Evolutionary conservation across 2,329 filamentous ascomycete species (phyloP), one percentile per base, ranked within the genome.

Genomic region (Paraphaeosphaeria minitans): DNA sequence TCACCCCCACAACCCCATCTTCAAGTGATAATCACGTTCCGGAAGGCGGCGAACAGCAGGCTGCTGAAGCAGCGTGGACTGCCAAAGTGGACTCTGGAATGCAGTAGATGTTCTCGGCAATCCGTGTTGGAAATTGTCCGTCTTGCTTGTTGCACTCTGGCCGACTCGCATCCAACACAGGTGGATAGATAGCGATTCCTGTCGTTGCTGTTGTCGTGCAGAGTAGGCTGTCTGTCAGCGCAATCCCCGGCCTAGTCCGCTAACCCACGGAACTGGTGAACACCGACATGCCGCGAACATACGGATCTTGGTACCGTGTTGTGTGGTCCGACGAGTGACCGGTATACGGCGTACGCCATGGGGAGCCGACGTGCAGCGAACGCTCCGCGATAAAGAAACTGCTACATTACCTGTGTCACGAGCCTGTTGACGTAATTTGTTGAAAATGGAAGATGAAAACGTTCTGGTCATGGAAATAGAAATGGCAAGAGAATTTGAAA

Each of bases 211-310:
- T 24, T 33, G 47, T 50, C 33, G 42, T 51, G 49, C 49, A 42
- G 37, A 51, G 21, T 19, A 41, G 24, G 41, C 19, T 39, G 22
- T 27, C 48, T 13, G 21, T 51, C 35, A 24, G 37, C 47, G 3
- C n/a, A 46, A 21, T 46, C 22, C 14, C 8, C 35, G 19, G 7
- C 29, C 5, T 29, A 41, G 33, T 41, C 48, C 48, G 35, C 16
- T 29, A n/a, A 21, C 16, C 27, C 35, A 29, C 49, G 49, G 49
- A 24, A 16, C 14, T 29, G 37, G 16, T 14, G 13, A 35, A 19
- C 47, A 39, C 47, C 47, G 47, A 50, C 29, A 14, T 51, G 33
- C 49, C 49, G 49, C 35, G 33, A 42, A 21, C 21, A 42, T 13
- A 42, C 41, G 8, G 6, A 43, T 43, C 4, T 46, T n/a, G 22